These are phyloP conservation scores for Hygrophoropsis aurantiaca DNA, from an alignment of 768 basidiomycete species.

Conservation along the genomic window DNA sequence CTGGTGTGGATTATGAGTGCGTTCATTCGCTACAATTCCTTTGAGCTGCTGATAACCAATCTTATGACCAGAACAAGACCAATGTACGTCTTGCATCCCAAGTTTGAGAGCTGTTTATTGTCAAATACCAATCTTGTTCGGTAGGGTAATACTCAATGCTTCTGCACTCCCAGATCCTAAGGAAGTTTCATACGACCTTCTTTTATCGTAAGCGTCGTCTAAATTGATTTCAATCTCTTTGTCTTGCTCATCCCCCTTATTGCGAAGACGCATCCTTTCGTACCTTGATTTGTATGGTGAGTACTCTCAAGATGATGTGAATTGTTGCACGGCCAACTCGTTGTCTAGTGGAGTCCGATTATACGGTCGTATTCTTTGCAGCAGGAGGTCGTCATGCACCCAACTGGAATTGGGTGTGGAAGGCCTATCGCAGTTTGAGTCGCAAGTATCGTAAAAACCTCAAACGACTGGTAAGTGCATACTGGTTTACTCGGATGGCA, in stretches of 20 bases:
- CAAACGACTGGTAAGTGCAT: conserved; percentile 65
- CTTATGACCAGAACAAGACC: conserved; percentile 66
- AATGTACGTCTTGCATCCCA: conserved; percentile 56
- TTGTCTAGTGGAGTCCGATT: conserved; percentile 80
- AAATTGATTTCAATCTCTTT: conserved; percentile 5
- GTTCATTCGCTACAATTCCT: conserved; percentile 23
- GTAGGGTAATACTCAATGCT: conserved; percentile 82
- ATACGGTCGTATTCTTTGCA: conserved; percentile 85
- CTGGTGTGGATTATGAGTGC: conserved; percentile 88
- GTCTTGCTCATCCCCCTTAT: conserved; percentile 8
- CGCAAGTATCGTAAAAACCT: conserved; percentile 87
- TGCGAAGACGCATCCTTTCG: conserved; percentile 64
- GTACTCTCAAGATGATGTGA: conserved; percentile 15
- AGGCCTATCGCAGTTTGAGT: conserved; percentile 77
- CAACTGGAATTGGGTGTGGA: conserved; percentile 91
- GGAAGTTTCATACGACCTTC: conserved; percentile 72
- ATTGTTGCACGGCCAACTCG: neutral
- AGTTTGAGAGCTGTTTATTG: neutral
- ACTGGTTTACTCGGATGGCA: conserved; percentile 2
- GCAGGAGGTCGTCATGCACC: conserved; percentile 75
- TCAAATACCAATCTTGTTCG: conserved; percentile 8
- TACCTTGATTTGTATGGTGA: conserved; percentile 81
- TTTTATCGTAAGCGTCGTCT: conserved; percentile 58
- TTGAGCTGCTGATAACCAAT: conserved; percentile 7
- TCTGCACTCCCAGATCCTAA: conserved; percentile 81